Evolutionary conservation across 164 flowering plant species (phyloP).

Genomic region (Stephania yunnanensis): DNA sequence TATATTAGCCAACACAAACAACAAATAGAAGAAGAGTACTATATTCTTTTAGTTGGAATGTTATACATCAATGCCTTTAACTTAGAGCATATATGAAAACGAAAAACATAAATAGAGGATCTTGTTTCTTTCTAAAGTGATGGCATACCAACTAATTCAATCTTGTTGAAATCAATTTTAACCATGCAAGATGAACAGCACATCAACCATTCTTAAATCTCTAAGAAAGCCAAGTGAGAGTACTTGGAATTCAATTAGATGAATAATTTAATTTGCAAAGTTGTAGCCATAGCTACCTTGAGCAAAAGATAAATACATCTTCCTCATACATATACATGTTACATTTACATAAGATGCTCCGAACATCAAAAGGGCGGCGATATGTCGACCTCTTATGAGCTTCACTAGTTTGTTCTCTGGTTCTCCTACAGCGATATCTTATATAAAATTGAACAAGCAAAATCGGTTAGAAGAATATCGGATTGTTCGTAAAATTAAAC

Average conservation of each 20-base stretch:
- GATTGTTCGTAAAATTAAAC: neutral
- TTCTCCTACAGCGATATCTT: neutral
- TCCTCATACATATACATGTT: neutral
- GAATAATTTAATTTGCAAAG: neutral
- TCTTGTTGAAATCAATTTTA: neutral
- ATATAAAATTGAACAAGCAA: constrained; percentile 2
- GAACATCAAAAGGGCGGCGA: neutral
- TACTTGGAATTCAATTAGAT: neutral
- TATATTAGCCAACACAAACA: neutral
- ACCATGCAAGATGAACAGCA: neutral
- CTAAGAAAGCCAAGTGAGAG: neutral
- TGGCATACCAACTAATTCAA: neutral
- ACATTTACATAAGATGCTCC: neutral
- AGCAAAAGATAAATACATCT: neutral
- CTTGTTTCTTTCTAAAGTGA: neutral
- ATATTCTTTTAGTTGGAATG: neutral
- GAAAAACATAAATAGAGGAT: neutral
- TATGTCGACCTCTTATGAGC: neutral
- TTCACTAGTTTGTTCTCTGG: neutral
- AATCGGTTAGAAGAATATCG: neutral
- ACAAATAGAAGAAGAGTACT: neutral
- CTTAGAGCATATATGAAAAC: neutral
- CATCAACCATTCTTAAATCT: neutral
- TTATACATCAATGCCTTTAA: neutral
- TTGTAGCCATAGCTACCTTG: neutral